Percentiles rank a stretch among this genome's conserved stretches.
These are phyloP conservation scores for Hanseniaspora lachancei DNA, from an alignment of 805 yeast species.

Conservation along the genomic window DNA sequence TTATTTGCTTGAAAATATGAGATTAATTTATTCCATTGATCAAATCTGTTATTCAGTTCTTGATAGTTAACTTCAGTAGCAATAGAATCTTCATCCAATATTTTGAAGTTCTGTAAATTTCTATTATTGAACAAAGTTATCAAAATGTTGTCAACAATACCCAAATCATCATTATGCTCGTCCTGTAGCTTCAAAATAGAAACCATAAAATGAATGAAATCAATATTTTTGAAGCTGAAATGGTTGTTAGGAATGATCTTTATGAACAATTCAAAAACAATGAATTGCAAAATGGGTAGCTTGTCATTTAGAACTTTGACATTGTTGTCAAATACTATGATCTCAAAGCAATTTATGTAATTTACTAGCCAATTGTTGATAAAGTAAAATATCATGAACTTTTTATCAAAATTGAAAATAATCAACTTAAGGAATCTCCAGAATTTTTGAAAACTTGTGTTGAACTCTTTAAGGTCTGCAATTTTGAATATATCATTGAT, in stretches of 20 bases:
- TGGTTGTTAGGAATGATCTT: background rate
- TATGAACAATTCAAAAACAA: background rate
- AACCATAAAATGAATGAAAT: background rate
- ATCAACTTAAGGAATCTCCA: slow-evolving; percentile 1
- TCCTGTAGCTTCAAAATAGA: background rate
- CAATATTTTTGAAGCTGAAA: background rate
- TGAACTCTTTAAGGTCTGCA: background rate
- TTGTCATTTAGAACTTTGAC: background rate
- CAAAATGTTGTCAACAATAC: background rate
- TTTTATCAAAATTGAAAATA: background rate
- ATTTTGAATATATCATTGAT: background rate
- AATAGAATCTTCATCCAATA: background rate
- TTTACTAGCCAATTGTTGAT: background rate
- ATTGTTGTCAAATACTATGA: background rate
- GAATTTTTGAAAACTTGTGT: background rate
- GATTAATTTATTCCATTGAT: background rate
- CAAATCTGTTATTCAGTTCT: background rate
- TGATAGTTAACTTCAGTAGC: background rate
- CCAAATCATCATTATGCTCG: background rate
- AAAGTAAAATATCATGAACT: background rate
- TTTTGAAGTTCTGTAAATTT: background rate
- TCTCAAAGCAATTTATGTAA: background rate
- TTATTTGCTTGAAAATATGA: background rate
- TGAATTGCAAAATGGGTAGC: slow-evolving; percentile 3
- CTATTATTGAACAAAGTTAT: background rate